A percentile compares a stretch with the other conserved stretches of the same genome.
Conservation (phyloP, 75 land plant species). For the Pinus taeda region DNA sequence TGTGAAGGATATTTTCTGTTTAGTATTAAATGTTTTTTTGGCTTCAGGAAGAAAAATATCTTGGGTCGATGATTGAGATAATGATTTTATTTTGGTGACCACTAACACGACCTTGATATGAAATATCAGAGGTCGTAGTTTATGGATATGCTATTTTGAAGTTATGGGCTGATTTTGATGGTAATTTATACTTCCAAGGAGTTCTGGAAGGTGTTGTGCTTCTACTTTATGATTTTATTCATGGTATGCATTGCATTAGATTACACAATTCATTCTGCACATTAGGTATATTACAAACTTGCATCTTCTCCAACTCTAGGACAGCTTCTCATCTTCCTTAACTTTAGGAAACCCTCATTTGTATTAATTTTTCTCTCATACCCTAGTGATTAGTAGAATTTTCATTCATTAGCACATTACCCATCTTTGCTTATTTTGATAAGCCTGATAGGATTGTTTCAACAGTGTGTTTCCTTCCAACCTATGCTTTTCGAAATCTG, state of each 20-base stretch:
- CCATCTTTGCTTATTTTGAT: neutral
- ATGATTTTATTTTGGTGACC: neutral
- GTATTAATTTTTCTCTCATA: neutral
- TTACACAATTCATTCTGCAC: neutral
- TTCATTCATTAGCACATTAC: neutral
- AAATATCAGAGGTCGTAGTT: neutral
- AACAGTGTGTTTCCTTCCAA: no score
- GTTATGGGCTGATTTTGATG: no score
- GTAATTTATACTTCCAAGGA: neutral
- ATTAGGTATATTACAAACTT: neutral
- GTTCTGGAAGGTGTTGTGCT: neutral
- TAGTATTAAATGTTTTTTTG: neutral
- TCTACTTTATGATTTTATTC: neutral
- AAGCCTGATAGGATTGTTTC: neutral
- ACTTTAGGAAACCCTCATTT: neutral
- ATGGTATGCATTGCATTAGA: neutral
- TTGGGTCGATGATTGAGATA: neutral
- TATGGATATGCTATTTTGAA: neutral
- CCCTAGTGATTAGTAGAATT: neutral
- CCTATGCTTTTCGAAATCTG: neutral
- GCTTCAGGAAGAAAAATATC: neutral
- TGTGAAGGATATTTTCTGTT: neutral
- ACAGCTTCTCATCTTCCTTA: neutral
- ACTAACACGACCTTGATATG: neutral
- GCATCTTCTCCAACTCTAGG: neutral